These are phyloP conservation scores for Pseudogymnoascus sp. DNA, from an alignment of 2,329 filamentous ascomycete species.

Conservation along the genomic window DNA sequence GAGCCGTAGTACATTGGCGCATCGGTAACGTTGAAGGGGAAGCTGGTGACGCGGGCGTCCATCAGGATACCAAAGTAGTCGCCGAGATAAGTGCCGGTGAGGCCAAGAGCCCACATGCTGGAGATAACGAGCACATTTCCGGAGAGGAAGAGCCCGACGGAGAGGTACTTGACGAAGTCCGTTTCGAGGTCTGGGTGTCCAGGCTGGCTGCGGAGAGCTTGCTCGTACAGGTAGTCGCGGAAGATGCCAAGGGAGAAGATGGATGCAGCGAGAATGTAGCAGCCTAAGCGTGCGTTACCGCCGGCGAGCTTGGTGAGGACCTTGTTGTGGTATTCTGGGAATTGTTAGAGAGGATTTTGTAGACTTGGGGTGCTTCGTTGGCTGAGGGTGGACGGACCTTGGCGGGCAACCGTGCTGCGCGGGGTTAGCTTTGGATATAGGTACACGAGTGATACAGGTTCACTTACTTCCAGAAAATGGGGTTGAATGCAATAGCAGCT, in stretches of 20 bases:
- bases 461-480: constrained; percentile 98
- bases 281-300: constrained; percentile 69
- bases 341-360: constrained; percentile 13
- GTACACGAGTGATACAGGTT: constrained; percentile 11
- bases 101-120: constrained; percentile 84
- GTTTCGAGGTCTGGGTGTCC: constrained; percentile 64
- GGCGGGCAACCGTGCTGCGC: constrained; percentile 68
- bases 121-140: constrained; percentile 83
- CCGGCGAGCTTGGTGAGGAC: constrained; percentile 79
- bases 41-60: constrained; percentile 88
- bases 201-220: constrained; percentile 68
- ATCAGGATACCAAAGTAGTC: constrained; percentile 99
- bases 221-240: constrained; percentile 81
- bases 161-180: constrained; percentile 51
- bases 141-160: constrained; percentile 60
- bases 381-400: constrained; percentile 47
- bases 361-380: constrained; percentile 14
- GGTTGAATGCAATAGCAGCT: constrained; percentile 83
- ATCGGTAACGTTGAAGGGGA: constrained; percentile 86
- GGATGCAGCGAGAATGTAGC: constrained; percentile 78
- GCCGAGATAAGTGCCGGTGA: constrained; percentile 92
- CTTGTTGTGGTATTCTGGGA: constrained; percentile 81
- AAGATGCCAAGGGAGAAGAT: constrained; percentile 91
- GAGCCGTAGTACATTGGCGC: constrained; percentile 97
- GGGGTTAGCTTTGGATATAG: not conserved